These are phyloP conservation scores for Ganoderma resinaceum DNA, from an alignment of 1,284 basidiomycete genomes.

Conservation along the genomic window DNA sequence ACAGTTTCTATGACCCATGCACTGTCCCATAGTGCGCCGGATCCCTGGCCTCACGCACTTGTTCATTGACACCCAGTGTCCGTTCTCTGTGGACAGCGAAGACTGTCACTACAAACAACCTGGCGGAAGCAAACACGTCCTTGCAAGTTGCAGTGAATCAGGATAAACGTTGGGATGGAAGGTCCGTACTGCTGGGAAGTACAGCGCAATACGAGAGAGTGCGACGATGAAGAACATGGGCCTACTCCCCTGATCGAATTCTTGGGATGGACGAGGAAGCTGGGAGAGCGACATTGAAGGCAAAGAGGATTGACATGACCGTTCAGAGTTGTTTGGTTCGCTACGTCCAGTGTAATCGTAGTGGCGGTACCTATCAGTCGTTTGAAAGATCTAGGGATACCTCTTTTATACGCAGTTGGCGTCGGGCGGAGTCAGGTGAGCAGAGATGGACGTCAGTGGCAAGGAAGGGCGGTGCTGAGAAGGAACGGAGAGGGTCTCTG, in stretches of 20 bases:
- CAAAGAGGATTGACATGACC: not conserved
- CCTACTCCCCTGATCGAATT: not conserved
- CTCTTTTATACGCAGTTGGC: not conserved
- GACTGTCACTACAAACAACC: too few relatives aligned
- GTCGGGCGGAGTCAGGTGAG: not conserved
- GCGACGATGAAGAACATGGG: not conserved
- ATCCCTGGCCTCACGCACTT: too few relatives aligned
- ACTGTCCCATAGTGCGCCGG: too few relatives aligned
- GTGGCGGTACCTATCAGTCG: not conserved
- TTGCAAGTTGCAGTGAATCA: not conserved
- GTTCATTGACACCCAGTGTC: too few relatives aligned
- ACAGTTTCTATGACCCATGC: too few relatives aligned
- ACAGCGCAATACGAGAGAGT: too few relatives aligned
- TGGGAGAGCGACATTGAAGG: not conserved
- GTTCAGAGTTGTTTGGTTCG: not conserved
- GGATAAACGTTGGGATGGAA: not conserved
- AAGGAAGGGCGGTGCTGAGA: not conserved
- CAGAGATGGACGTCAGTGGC: not conserved
- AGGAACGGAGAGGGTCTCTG: not conserved
- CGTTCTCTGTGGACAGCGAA: too few relatives aligned
- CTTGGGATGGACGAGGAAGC: too few relatives aligned
- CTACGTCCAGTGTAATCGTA: not conserved
- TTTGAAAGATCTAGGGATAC: not conserved
- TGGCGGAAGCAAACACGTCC: not conserved
- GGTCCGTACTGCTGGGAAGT: not conserved